These are phyloP conservation scores for Apostasia ramifera DNA, from an alignment of 106 monocot species.

Conservation along the genomic window DNA sequence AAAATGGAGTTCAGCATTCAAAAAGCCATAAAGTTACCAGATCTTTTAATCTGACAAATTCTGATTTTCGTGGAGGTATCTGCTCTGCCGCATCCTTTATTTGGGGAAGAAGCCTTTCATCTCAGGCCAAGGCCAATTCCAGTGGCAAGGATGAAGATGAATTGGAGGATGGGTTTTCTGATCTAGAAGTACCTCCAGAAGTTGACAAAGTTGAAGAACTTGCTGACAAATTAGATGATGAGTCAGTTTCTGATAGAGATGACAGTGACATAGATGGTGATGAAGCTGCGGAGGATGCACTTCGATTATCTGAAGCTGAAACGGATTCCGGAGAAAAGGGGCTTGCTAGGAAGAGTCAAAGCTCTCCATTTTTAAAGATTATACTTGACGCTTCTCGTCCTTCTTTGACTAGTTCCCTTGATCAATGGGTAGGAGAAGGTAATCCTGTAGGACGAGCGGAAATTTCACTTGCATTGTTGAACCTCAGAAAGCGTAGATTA, in stretches of 20 bases:
- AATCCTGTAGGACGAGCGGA: slow-evolving; percentile 40
- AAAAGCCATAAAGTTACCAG: neutral
- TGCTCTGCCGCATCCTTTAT: neutral
- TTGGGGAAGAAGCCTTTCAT: slow-evolving; percentile 42
- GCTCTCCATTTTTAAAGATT: slow-evolving; percentile 29
- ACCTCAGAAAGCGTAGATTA: slow-evolving; percentile 38
- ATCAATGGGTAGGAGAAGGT: slow-evolving; percentile 57
- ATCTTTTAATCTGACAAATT: neutral
- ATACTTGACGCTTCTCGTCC: slow-evolving; percentile 29
- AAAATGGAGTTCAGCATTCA: slow-evolving; percentile 5
- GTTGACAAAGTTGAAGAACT: slow-evolving; percentile 7
- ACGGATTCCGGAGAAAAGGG: slow-evolving; percentile 10
- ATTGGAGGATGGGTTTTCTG: slow-evolving; percentile 55
- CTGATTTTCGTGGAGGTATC: slow-evolving; percentile 4
- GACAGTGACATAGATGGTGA: slow-evolving; percentile 15
- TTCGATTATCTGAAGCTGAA: slow-evolving; percentile 15
- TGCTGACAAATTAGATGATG: slow-evolving; percentile 11
- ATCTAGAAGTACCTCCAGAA: slow-evolving; percentile 36
- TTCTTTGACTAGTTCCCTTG: slow-evolving; percentile 25
- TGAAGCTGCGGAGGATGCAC: slow-evolving; percentile 10
- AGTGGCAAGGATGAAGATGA: slow-evolving; percentile 27
- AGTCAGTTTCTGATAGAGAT: slow-evolving; percentile 6
- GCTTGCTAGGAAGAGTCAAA: slow-evolving; percentile 4
- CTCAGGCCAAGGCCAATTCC: slow-evolving; percentile 30
- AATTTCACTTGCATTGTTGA: slow-evolving; percentile 16